These are phyloP conservation scores for Mycosphaerella arachidis DNA, from an alignment of 2,329 filamentous ascomycete genomes.

Conservation along the genomic window DNA sequence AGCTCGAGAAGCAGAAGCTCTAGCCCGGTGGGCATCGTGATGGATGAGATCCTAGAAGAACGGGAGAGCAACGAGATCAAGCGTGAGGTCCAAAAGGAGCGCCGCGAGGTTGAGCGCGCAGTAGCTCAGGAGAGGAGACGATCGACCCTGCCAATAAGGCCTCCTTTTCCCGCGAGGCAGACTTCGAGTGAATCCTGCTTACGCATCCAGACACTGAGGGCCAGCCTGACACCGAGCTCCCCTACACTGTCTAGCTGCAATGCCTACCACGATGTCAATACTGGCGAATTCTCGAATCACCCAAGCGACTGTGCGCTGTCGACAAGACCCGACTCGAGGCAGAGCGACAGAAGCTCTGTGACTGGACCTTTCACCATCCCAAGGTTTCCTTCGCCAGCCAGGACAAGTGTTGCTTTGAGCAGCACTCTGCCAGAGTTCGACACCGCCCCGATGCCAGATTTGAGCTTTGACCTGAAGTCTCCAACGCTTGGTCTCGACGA, in stretches of 20 bases:
- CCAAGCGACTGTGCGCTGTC: conserved; percentile 14
- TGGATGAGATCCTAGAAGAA: conserved; percentile 39
- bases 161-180: conserved; percentile 24
- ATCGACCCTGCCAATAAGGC: background rate
- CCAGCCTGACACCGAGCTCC: conserved; percentile 40
- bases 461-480: conserved; percentile 16
- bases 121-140: conserved; percentile 3
- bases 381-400: conserved; percentile 32
- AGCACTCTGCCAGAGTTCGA: conserved; percentile 9
- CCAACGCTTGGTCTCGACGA: conserved; percentile 13
- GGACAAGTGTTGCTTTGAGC: conserved; percentile 15
- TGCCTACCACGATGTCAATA: conserved; percentile 22
- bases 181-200: conserved; percentile 35
- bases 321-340: conserved; percentile 11
- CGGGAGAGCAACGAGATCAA: conserved; percentile 23
- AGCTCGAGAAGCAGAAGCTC: conserved; percentile 27
- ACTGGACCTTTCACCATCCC: conserved; percentile 33
- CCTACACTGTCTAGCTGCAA: conserved; percentile 36
- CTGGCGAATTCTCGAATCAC: background rate
- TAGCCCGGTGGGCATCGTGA: conserved; percentile 31
- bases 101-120: conserved; percentile 1
- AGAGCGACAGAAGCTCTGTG: conserved; percentile 9
- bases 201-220: conserved; percentile 33
- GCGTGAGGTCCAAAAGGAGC: conserved; percentile 3
- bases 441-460: conserved; percentile 23